Percentiles rank a stretch among this genome's conserved stretches.
These are phyloP conservation scores for Barnettozyma wickerhamii DNA, from an alignment of 805 yeast species.

Conservation along the genomic window DNA sequence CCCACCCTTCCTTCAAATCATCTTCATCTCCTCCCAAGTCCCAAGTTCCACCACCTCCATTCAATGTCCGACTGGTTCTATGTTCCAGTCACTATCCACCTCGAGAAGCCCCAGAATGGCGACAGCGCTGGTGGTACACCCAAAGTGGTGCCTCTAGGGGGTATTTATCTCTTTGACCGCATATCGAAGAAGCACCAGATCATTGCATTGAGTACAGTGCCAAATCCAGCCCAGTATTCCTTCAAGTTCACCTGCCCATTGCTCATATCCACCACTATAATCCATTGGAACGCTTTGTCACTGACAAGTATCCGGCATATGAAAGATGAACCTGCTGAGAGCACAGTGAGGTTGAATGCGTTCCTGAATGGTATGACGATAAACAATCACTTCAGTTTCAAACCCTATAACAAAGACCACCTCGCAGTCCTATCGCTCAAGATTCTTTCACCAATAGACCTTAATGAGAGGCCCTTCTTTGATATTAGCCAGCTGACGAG, in stretches of 20 bases:
- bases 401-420: slow-evolving; percentile 11
- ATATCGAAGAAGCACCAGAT: slow-evolving; percentile 13
- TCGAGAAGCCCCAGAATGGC: slow-evolving; percentile 6
- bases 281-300: slow-evolving; percentile 16
- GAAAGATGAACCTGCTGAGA: not conserved
- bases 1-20: not conserved
- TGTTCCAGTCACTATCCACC: slow-evolving; percentile 24
- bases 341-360: not conserved
- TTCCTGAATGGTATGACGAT: slow-evolving; percentile 11
- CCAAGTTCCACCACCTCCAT: not conserved
- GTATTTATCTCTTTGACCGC: slow-evolving; percentile 18
- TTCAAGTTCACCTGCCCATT: slow-evolving; percentile 15
- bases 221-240: slow-evolving; percentile 11
- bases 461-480: slow-evolving; percentile 11
- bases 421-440: slow-evolving; percentile 19
- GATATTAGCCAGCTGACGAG: slow-evolving; percentile 9
- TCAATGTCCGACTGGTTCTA: slow-evolving; percentile 19
- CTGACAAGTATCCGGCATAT: slow-evolving; percentile 6
- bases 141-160: slow-evolving; percentile 18
- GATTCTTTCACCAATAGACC: slow-evolving; percentile 3
- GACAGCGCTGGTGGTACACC: slow-evolving; percentile 1
- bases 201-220: slow-evolving; percentile 15
- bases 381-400: slow-evolving; percentile 16
- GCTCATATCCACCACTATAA: slow-evolving; percentile 13
- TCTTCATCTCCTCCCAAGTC: not conserved